Percentiles rank a stretch among this genome's conserved stretches.
Evolutionary conservation across 352 stramenopile species (phyloP).

Genomic region (Globisporangium middletonii): DNA sequence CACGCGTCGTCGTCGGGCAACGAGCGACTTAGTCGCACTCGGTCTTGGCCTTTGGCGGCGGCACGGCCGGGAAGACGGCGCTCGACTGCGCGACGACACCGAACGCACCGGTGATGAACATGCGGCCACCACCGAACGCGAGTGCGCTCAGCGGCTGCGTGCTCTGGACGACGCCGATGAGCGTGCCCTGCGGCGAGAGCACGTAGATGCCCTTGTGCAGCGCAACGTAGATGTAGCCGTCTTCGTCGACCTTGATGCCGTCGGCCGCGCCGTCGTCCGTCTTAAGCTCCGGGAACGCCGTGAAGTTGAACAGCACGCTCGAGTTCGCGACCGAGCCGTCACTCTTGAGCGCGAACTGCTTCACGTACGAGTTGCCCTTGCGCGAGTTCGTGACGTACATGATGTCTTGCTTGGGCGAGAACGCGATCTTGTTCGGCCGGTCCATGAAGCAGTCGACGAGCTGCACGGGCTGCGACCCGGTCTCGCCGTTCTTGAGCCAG

Average conservation of each 20-base stretch:
- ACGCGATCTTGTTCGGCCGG: slow-evolving; percentile 80
- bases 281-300: slow-evolving; percentile 51
- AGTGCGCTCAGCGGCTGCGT: slow-evolving; percentile 48
- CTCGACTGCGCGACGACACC: slow-evolving; percentile 61
- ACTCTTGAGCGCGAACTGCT: slow-evolving; percentile 49
- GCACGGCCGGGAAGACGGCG: slow-evolving; percentile 23
- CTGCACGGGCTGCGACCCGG: slow-evolving; percentile 29
- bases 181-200: slow-evolving; percentile 37
- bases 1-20: background rate
- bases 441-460: slow-evolving; percentile 72
- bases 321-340: slow-evolving; percentile 49
- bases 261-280: slow-evolving; percentile 54
- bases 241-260: slow-evolving; percentile 68
- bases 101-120: slow-evolving; percentile 69
- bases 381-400: slow-evolving; percentile 84
- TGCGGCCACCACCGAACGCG: slow-evolving; percentile 57
- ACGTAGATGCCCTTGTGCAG: slow-evolving; percentile 76
- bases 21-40: slow-evolving; percentile 18
- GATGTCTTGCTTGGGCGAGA: slow-evolving; percentile 57
- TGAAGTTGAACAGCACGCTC: slow-evolving; percentile 76
- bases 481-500: slow-evolving; percentile 44
- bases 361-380: slow-evolving; percentile 73
- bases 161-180: slow-evolving; percentile 56
- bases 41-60: slow-evolving; percentile 31
- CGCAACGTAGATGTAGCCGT: slow-evolving; percentile 71